Conservation (phyloP, 768 basidiomycete genomes). For the Tulasnella sp. region DNA sequence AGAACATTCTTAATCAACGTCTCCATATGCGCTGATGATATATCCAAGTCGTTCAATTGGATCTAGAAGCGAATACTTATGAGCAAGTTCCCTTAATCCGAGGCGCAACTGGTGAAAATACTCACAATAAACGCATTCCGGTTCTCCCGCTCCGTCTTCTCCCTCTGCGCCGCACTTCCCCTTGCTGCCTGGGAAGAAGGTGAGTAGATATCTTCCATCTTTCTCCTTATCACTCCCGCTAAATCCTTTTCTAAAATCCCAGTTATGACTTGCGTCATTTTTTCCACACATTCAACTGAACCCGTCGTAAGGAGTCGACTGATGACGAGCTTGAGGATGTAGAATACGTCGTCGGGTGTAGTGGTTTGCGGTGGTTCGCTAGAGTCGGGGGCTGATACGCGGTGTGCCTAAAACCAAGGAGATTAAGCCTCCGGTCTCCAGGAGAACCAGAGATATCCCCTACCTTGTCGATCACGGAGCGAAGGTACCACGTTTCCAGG, state of each 20-base stretch:
- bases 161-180: constrained; percentile 48
- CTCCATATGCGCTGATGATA: constrained; percentile 86
- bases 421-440: background rate
- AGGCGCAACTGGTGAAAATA: constrained; percentile 29
- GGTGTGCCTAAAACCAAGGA: constrained; percentile 64
- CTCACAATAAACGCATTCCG: constrained; percentile 77
- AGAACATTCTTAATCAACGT: constrained; percentile 66
- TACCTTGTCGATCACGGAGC: constrained; percentile 84
- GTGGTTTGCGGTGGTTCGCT: constrained; percentile 58
- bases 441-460: constrained; percentile 9
- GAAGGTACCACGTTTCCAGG: constrained; percentile 87
- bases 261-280: constrained; percentile 55
- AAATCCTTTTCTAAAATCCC: constrained; percentile 82
- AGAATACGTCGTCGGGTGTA: constrained; percentile 91
- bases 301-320: constrained; percentile 75
- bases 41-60: constrained; percentile 88
- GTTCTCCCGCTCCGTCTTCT: constrained; percentile 78
- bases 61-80: constrained; percentile 48
- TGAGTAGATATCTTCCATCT: constrained; percentile 81
- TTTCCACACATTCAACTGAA: constrained; percentile 55
- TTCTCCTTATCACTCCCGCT: constrained; percentile 70
- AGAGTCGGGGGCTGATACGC: constrained; percentile 70
- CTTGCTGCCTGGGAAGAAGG: constrained; percentile 38
- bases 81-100: background rate
- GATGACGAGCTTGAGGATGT: constrained; percentile 83